A percentile compares a stretch with the other conserved stretches of the same genome.
Conservation (phyloP, 2,329 filamentous ascomycete species). For the Cercospora sesami region DNA sequence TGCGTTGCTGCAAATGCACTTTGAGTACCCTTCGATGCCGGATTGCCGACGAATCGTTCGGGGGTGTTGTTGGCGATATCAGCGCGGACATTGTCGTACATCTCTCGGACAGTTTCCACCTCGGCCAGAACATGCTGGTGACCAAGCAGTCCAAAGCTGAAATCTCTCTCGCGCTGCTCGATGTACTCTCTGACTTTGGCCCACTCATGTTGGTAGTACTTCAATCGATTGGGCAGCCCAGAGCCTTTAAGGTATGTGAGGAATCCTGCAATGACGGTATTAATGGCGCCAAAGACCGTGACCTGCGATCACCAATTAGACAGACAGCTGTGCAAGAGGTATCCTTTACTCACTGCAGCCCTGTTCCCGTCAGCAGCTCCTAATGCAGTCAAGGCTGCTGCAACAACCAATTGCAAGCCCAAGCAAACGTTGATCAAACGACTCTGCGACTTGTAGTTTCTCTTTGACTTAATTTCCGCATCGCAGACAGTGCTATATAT, state of each 20-base stretch:
- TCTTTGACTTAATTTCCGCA: conserved; percentile 26
- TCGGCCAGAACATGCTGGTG: conserved; percentile 19
- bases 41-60: conserved; percentile 24
- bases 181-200: conserved; percentile 28
- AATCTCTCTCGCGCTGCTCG: conserved; percentile 27
- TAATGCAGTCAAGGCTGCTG: conserved; percentile 28
- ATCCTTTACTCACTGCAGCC: conserved; percentile 17
- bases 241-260: conserved; percentile 29
- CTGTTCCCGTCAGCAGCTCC: conserved; percentile 22
- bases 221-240: conserved; percentile 26
- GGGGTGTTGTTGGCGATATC: conserved; percentile 27
- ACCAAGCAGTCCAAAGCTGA: conserved; percentile 15
- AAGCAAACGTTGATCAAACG: conserved; percentile 25
- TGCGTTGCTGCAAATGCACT: background rate
- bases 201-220: conserved; percentile 30
- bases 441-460: conserved; percentile 22
- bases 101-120: conserved; percentile 21
- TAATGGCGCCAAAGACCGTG: conserved; percentile 29
- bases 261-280: conserved; percentile 29
- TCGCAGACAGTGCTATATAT: conserved; percentile 28
- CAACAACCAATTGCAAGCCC: conserved; percentile 27
- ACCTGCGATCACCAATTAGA: conserved; percentile 14
- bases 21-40: background rate
- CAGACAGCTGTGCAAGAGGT: background rate
- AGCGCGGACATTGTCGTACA: conserved; percentile 24